Evolutionary conservation across 1,284 basidiomycete species (phyloP), one percentile per base, ranked within the genome.

Genomic region (Testicularia cyperi): DNA sequence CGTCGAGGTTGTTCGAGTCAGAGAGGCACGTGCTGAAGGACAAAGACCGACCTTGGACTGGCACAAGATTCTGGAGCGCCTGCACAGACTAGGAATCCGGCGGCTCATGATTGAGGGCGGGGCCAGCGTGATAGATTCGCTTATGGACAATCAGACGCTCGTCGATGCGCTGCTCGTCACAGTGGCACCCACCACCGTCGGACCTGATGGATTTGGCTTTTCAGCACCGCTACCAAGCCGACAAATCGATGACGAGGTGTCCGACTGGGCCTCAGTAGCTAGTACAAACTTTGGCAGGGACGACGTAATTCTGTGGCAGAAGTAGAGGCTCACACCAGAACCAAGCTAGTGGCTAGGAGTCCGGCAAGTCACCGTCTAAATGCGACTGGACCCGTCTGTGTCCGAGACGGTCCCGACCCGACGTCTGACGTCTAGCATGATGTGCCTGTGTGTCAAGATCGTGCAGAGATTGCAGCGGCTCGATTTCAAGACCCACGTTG

Each of bases 31-130:
- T 81, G 77, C 78, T 68, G 61, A 36, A 77, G n/a, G n/a, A n/a
- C n/a, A n/a, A n/a, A n/a, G n/a, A n/a, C 20, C 6, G 8, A 15
- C 9, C 6, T 18, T 49, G 1, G 53, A 47, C 38, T 70, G 69
- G 58, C 28, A 36, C 0, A 38, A 27, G 9, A 30, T 71, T 5
- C 43, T 74, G 6, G 35, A 45, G 16, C 26, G 38, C 1, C 35
- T 75, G 19, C 37, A 39, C 31, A n/a, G 53, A 18, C 69, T 33
- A 12, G 84, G 83, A 9, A 81, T 95, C 47, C 78, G 78, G 7
- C 86, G 86, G 4, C 80, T 96, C 40, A 98, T 98, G 94, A 87
- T 96, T 9, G 94, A 98, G 80, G 94, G 94, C 39, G 94, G 94
- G 14, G 88, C 90, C 4, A 78, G 80, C 5, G 82, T 97, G 48